phyloP scores from a whole-genome alignment of 2,329 filamentous ascomycete genomes.

The Tolypocladium sp. region DNA sequence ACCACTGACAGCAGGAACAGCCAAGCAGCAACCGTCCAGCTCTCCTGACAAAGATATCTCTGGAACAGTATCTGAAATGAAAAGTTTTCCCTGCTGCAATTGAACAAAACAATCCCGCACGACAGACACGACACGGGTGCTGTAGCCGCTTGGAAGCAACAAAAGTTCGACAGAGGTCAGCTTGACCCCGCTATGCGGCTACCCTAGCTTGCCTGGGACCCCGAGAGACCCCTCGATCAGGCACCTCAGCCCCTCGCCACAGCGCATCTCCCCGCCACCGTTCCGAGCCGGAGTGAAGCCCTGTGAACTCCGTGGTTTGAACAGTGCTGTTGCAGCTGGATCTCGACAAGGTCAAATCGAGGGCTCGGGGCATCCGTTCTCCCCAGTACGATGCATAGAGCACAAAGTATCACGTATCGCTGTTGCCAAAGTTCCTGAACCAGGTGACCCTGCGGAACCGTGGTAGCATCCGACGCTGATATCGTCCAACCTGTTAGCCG shows the following conservation, averaged over 20 bases:
- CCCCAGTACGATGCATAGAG: background rate
- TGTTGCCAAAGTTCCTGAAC: background rate
- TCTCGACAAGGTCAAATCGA: background rate
- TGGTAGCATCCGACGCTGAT: background rate
- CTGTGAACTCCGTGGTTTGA: background rate
- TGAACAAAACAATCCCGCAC: background rate
- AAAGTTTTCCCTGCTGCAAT: background rate
- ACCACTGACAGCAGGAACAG: background rate
- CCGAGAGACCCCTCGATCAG: background rate
- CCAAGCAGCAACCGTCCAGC: background rate
- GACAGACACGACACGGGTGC: background rate
- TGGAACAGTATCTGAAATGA: background rate
- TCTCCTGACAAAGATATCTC: too few relatives aligned
- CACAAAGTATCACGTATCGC: background rate
- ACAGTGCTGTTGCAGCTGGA: background rate
- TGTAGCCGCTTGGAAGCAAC: background rate
- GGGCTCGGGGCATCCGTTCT: background rate
- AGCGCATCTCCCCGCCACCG: too few relatives aligned
- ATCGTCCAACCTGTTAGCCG: background rate
- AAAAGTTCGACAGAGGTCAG: background rate
- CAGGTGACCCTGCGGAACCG: background rate
- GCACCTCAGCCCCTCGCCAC: background rate
- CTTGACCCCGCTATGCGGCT: background rate
- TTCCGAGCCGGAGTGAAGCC: background rate
- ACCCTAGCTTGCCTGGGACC: background rate